These are phyloP conservation scores for Cyclotella kingstonii DNA, from an alignment of 108 stramenopile genomes.

Conservation along the genomic window DNA sequence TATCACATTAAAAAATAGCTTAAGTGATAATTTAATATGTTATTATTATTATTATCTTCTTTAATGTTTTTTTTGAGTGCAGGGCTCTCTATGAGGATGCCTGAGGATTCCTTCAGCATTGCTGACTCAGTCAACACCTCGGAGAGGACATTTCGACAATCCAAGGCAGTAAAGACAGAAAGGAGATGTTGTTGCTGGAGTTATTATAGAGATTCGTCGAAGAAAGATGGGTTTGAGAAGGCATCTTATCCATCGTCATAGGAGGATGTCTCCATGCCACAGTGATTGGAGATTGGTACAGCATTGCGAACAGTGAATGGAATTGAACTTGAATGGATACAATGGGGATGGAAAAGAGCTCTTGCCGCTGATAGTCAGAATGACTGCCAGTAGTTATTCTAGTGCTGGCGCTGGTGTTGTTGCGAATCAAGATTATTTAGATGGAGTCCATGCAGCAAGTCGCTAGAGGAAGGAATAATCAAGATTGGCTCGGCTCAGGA, in stretches of 20 bases:
- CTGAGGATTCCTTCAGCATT: constrained; percentile 74
- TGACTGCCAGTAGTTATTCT: no score
- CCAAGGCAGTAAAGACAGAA: constrained; percentile 42
- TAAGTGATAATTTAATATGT: no score
- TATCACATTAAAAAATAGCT: no score
- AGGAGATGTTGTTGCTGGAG: constrained; percentile 58
- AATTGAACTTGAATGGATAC: constrained; percentile 71
- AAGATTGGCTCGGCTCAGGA: constrained; percentile 40
- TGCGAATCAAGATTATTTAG: constrained; percentile 37
- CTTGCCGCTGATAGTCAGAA: not conserved
- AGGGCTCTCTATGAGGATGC: constrained; percentile 84
- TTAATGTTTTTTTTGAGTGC: constrained; percentile 86
- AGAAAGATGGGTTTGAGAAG: constrained; percentile 76
- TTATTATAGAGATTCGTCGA: constrained; percentile 76
- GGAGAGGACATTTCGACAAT: constrained; percentile 59
- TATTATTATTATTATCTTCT: no score
- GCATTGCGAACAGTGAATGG: constrained; percentile 80
- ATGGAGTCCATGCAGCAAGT: constrained; percentile 70
- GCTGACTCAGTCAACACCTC: constrained; percentile 83
- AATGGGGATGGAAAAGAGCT: constrained; percentile 1
- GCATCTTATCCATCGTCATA: constrained; percentile 63
- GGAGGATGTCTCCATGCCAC: constrained; percentile 83
- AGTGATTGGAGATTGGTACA: constrained; percentile 82
- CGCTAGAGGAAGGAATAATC: constrained; percentile 60
- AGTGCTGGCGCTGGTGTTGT: not conserved